A percentile compares a stretch with the other conserved stretches of the same genome.
phyloP scores from a whole-genome alignment of 208 protist species.

The Leishmania tropica region DNA sequence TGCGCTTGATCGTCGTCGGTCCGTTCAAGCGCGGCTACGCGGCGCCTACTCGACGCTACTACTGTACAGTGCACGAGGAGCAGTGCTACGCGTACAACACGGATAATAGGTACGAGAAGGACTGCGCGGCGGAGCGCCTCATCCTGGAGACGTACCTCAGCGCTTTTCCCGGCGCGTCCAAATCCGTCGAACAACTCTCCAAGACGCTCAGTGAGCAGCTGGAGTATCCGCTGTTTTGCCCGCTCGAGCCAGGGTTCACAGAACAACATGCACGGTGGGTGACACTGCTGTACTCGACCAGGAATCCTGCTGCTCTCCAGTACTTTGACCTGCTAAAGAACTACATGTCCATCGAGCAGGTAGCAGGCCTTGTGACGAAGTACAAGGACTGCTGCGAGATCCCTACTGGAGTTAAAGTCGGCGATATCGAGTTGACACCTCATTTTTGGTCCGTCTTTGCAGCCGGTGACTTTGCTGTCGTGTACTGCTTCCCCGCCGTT shows the following conservation, averaged over 20 bases:
- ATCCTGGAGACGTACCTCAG: slow-evolving; percentile 77
- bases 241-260: slow-evolving; percentile 63
- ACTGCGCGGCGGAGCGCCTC: slow-evolving; percentile 82
- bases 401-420: slow-evolving; percentile 41
- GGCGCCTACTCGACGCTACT: slow-evolving; percentile 53
- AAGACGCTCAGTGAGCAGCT: slow-evolving; percentile 59
- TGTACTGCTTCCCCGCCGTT: slow-evolving; percentile 66
- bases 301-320: slow-evolving; percentile 27
- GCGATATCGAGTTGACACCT: slow-evolving; percentile 34
- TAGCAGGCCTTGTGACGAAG: slow-evolving; percentile 43
- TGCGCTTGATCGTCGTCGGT: slow-evolving; percentile 85
- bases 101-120: slow-evolving; percentile 72
- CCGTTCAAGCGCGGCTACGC: slow-evolving; percentile 43
- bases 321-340: slow-evolving; percentile 52
- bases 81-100: slow-evolving; percentile 96
- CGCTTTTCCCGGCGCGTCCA: slow-evolving; percentile 25
- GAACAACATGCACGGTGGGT: slow-evolving; percentile 75
- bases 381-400: slow-evolving; percentile 44
- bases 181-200: slow-evolving; percentile 45
- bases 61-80: slow-evolving; percentile 90
- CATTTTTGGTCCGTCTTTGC: slow-evolving; percentile 76
- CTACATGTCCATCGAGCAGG: slow-evolving; percentile 41
- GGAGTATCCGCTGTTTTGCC: slow-evolving; percentile 65
- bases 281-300: slow-evolving; percentile 62
- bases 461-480: slow-evolving; percentile 50